Conservation (phyloP, 495 filamentous ascomycete species). For the Neurospora pannonica region DNA sequence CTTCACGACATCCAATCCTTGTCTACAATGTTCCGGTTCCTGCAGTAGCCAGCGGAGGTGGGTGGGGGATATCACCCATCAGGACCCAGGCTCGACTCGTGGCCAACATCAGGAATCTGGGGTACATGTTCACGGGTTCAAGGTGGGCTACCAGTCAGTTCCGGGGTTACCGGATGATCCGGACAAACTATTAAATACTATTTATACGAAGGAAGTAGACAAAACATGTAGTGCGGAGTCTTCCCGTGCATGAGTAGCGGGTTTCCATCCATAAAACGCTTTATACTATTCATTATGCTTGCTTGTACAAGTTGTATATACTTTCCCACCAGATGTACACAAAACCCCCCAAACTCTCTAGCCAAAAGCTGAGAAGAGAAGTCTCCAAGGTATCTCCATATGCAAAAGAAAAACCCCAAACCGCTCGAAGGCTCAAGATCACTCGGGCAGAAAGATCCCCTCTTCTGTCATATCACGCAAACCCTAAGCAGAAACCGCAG, state of each 20-base stretch:
- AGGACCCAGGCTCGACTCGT: not conserved
- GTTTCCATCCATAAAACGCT: not conserved
- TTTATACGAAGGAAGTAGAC: not conserved
- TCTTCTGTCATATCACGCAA: not conserved
- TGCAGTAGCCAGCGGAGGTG: not conserved
- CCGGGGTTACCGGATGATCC: not conserved
- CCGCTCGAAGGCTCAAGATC: conserved; percentile 45
- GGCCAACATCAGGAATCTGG: not conserved
- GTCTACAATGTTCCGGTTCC: not conserved
- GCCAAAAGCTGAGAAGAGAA: not conserved
- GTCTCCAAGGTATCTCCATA: not conserved
- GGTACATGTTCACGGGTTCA: not conserved
- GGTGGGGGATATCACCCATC: not conserved
- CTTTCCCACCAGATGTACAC: not conserved
- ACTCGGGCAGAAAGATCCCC: conserved; percentile 11
- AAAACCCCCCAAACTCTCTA: not conserved
- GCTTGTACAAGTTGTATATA: not conserved
- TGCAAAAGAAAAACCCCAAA: conserved; percentile 35
- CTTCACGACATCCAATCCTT: not conserved
- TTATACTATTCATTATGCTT: not conserved
- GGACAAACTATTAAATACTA: not conserved
- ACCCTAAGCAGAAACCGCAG: not conserved
- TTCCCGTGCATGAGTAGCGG: not conserved
- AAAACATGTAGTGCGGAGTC: not conserved
- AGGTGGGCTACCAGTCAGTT: not conserved